Conservation (phyloP, 2,329 filamentous ascomycete species). For the Pestalotiopsis fici region DNA sequence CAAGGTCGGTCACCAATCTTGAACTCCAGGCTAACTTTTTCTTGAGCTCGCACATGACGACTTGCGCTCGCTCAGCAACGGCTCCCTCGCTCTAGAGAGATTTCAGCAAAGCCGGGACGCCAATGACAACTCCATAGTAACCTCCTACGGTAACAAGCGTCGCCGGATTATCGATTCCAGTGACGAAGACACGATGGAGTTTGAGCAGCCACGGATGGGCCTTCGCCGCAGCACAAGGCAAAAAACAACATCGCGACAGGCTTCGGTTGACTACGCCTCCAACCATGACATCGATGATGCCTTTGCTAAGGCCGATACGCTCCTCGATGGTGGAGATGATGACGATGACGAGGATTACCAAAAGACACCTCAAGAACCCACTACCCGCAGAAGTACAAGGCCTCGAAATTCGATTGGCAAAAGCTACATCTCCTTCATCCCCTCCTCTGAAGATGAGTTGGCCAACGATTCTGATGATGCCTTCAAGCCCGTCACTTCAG, state of each 20-base stretch:
- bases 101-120: constrained; percentile 19
- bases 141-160: constrained; percentile 6
- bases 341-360: constrained; percentile 2
- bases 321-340: background rate
- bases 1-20: background rate
- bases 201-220: background rate
- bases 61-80: constrained; percentile 22
- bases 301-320: background rate
- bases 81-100: constrained; percentile 18
- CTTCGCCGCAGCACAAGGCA: constrained; percentile 12
- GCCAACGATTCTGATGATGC: constrained; percentile 20
- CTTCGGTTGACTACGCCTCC: constrained; percentile 1
- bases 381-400: constrained; percentile 5
- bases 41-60: constrained; percentile 30
- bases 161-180: background rate
- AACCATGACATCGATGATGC: background rate
- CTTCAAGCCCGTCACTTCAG: constrained; percentile 25
- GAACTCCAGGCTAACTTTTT: background rate
- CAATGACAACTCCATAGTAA: constrained; percentile 2
- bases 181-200: background rate
- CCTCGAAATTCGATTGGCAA: background rate
- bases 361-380: background rate
- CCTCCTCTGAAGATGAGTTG: constrained; percentile 30
- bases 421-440: constrained; percentile 10
- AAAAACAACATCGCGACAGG: constrained; percentile 10